These are phyloP conservation scores for Syzygium malaccense DNA, from an alignment of 441 rosid species.

Conservation along the genomic window DNA sequence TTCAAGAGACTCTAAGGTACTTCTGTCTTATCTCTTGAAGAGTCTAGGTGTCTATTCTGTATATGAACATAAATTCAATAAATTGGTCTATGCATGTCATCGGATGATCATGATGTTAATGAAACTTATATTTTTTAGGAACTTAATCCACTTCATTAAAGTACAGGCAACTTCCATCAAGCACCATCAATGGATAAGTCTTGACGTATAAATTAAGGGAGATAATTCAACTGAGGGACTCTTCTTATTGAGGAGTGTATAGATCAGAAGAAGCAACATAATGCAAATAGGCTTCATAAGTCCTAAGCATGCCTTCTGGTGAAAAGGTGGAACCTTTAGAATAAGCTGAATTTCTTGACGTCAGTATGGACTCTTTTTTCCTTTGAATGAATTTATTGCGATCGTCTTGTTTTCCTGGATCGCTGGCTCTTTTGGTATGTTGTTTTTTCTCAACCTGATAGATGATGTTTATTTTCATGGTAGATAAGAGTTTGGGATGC, in stretches of 20 bases:
- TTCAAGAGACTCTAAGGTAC: slow-evolving; percentile 62
- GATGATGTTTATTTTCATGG: not conserved
- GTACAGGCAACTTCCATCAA: not conserved
- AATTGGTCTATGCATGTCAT: not conserved
- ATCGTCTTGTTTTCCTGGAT: not conserved
- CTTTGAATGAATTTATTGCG: not conserved
- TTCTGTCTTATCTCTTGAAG: not conserved
- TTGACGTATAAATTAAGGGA: not conserved
- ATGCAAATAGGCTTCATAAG: not conserved
- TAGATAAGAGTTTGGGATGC: slow-evolving; percentile 76
- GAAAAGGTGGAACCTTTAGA: not conserved
- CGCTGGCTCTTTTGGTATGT: not conserved
- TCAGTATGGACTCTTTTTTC: not conserved
- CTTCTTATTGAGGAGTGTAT: not conserved
- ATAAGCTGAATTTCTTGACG: not conserved
- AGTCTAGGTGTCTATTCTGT: not conserved
- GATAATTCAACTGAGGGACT: not conserved
- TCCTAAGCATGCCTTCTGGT: not conserved
- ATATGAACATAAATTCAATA: not conserved
- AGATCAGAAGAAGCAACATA: not conserved
- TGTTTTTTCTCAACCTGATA: not conserved
- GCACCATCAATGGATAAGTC: not conserved
- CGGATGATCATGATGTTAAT: not conserved
- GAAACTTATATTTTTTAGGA: not conserved
- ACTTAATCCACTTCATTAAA: not conserved